Conservation (phyloP, 1,284 basidiomycete genomes). For the Moesziomyces sp. region DNA sequence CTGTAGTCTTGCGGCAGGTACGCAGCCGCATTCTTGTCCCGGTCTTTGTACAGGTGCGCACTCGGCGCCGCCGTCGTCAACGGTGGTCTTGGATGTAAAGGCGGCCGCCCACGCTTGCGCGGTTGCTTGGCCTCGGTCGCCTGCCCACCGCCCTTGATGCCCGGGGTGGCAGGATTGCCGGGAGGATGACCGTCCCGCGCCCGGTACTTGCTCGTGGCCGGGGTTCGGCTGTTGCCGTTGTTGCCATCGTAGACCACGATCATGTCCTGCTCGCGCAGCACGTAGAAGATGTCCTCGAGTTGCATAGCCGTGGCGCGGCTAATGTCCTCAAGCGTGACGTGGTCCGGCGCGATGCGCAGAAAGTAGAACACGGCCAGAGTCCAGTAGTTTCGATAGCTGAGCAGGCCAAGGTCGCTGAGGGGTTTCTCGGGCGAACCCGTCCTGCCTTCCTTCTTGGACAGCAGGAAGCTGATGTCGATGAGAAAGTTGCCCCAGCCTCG, state of each 20-base stretch:
- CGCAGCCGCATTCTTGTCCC: slow-evolving; percentile 68
- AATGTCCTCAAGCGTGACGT: slow-evolving; percentile 75
- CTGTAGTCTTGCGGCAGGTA: slow-evolving; percentile 79
- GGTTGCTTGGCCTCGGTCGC: slow-evolving; percentile 7
- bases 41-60: slow-evolving; percentile 36
- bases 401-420: slow-evolving; percentile 89
- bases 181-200: slow-evolving; percentile 26
- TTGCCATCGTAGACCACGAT: slow-evolving; percentile 72
- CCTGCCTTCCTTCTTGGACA: slow-evolving; percentile 95
- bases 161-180: slow-evolving; percentile 3
- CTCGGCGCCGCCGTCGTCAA: slow-evolving; percentile 11
- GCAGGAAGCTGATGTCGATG: slow-evolving; percentile 84
- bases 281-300: slow-evolving; percentile 83
- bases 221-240: slow-evolving; percentile 47
- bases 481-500: slow-evolving; percentile 90
- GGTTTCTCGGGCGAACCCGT: slow-evolving; percentile 99
- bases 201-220: slow-evolving; percentile 55
- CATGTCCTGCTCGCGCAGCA: slow-evolving; percentile 82
- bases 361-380: slow-evolving; percentile 81
- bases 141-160: neutral
- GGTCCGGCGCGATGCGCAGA: slow-evolving; percentile 31
- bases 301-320: slow-evolving; percentile 89
- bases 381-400: slow-evolving; percentile 97
- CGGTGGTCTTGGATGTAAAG: slow-evolving; percentile 20
- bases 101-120: slow-evolving; percentile 41